These are phyloP conservation scores for Pulveroboletus sp. DNA, from an alignment of 768 basidiomycete genomes.

Conservation along the genomic window DNA sequence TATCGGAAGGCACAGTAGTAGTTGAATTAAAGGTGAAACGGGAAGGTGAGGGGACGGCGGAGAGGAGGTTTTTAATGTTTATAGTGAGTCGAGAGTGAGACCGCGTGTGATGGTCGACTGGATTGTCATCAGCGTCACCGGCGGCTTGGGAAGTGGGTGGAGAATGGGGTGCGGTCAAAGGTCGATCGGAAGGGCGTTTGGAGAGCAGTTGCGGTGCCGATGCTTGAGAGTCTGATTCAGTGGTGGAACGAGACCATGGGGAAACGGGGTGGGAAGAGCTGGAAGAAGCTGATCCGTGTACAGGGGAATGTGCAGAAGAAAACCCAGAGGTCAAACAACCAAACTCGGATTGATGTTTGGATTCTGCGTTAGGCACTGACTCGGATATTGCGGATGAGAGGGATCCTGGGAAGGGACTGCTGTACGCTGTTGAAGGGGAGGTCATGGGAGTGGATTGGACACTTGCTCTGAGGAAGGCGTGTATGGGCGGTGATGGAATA, in stretches of 20 bases:
- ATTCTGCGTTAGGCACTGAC: slow-evolving; percentile 11
- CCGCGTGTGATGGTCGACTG: slow-evolving; percentile 8
- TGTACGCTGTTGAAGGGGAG: slow-evolving; percentile 21
- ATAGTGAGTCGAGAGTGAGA: slow-evolving; percentile 18
- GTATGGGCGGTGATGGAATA: not conserved
- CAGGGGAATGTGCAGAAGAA: slow-evolving; percentile 8
- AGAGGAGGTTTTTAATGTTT: slow-evolving; percentile 35
- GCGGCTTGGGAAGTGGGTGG: not conserved
- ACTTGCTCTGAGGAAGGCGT: slow-evolving; percentile 9
- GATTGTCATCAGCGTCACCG: not conserved
- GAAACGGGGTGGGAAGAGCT: slow-evolving; percentile 11
- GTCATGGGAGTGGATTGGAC: slow-evolving; percentile 24
- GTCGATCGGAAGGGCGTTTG: slow-evolving; percentile 6
- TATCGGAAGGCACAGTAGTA: slow-evolving; percentile 4
- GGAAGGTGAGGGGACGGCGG: slow-evolving; percentile 21
- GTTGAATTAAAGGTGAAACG: slow-evolving; percentile 20
- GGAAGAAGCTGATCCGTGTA: slow-evolving; percentile 12
- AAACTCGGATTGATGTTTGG: slow-evolving; percentile 15
- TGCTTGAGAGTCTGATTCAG: slow-evolving; percentile 17
- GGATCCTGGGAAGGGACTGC: slow-evolving; percentile 16
- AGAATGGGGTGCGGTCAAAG: slow-evolving; percentile 15
- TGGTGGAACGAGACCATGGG: slow-evolving; percentile 13
- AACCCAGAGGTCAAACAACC: slow-evolving; percentile 4
- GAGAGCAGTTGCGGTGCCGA: not conserved
- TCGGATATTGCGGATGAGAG: slow-evolving; percentile 26